These are phyloP conservation scores for Huntiella savannae DNA, from an alignment of 2,329 filamentous ascomycete genomes.

Conservation along the genomic window DNA sequence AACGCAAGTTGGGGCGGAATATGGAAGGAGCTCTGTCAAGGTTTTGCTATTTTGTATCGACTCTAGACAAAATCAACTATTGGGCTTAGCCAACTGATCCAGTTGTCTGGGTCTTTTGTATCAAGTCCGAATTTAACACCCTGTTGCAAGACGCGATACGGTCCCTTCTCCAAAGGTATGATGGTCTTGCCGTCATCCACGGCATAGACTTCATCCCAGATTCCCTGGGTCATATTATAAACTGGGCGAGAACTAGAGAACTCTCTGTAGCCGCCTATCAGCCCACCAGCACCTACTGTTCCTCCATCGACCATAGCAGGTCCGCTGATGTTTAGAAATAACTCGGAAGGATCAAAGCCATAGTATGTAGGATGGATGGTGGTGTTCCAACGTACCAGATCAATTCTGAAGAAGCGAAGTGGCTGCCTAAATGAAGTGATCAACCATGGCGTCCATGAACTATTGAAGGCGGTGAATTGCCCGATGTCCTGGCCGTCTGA, in stretches of 20 bases:
- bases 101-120: not conserved
- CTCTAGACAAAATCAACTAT: slow-evolving; percentile 1
- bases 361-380: slow-evolving; percentile 4
- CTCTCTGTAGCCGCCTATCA: not conserved
- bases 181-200: no score
- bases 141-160: slow-evolving; percentile 3
- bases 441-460: not conserved
- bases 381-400: slow-evolving; percentile 6
- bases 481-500: not conserved
- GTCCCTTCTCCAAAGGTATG: not conserved
- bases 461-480: slow-evolving; percentile 1
- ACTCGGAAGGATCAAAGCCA: not conserved
- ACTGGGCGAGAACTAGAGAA: not conserved
- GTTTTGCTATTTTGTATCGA: no score
- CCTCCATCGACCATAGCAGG: not conserved
- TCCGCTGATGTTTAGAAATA: not conserved
- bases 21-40: no score
- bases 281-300: slow-evolving; percentile 1
- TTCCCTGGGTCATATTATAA: no score
- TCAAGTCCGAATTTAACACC: slow-evolving; percentile 1
- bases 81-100: slow-evolving; percentile 5
- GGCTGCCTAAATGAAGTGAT: not conserved
- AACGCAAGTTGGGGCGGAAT: no score
- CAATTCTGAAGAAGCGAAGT: not conserved
- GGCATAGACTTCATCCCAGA: no score